Base-by-base conservation (phyloP, 345 rosid genomes). In the Eucalyptus decipiens region DNA sequence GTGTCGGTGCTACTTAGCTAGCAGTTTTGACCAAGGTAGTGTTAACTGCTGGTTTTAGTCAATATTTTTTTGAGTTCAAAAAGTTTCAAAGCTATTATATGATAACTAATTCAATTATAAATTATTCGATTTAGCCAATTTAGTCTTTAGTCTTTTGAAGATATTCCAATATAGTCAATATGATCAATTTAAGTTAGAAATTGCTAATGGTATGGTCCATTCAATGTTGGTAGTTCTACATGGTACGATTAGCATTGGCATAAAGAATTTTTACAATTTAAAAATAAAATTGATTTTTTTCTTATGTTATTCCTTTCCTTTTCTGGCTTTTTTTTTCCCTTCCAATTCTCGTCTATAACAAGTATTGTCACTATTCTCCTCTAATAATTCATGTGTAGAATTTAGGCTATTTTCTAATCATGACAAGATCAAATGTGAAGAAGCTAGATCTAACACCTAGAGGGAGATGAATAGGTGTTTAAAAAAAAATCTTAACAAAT, bases 181-280 rank as follows among this genome's bases (percentile, higher is more conserved):
- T 28, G 32, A 28, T 9, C 8, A 62, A 28, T 28, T 62, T 62
- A 62, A 6, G 1, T 62, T 3, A 30, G 17, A 62, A 62, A 13
- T 11, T 60, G 8, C 15, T 60, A 30, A 60, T 60, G 69, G 24
- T 8, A 52, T 8, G 26, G 26, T 52, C 11, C 11, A 6, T 3
- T 62, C 4, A 13, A 30, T 30, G 4, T 30, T 6, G 3, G 0
- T 0, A 60, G 0, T 28, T 3, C 13, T 12, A 28, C 32, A 13
- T 28, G 1, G 8, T 6, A 60, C 0, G 1, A 11, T 28, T 60
- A 28, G 5, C 34, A 60, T 60, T 28, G 32, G 28, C n/a, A 12
- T 60, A 12, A 6, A 60, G 4, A 30, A 12, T 12, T 62, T 28
- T 28, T 56, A 24, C 14, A 24, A 56, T 26, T 56, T 4, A 3